Base-by-base conservation (phyloP, 257 asterid genomes). In the Solanum commersonii region DNA sequence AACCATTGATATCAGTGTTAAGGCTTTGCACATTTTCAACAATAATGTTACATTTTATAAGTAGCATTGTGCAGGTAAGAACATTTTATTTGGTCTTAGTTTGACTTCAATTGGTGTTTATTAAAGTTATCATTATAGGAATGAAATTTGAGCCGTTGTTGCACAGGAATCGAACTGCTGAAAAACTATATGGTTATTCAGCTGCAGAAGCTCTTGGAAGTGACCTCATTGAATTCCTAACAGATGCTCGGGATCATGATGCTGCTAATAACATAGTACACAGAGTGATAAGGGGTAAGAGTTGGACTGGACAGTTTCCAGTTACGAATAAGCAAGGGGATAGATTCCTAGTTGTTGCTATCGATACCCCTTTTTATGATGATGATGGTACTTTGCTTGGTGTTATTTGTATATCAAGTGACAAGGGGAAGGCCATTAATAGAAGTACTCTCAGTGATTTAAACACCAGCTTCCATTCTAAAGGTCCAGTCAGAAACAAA, bases 261-360 rank as follows among this genome's bases (percentile, higher is more conserved):
- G 88, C 87, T 25, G 98, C 95, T 86, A 84, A 38, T 86, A 90
- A 93, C 89, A 93, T 94, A 87, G 84, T 96, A 56, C 46, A 84
- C 15, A 94, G 93, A 34, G 95, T 93, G 40, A 56, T 59, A 13
- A 88, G 65, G 92, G 98, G 98, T 29, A 93, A 96, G 88, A 90
- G 89, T 87, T 97, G 99, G 98, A 95, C 96, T 0, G 99, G 98
- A 40, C 92, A 92, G 87, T 94, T 94, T 89, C 98, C 99, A 27
- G 93, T 95, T 35, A 95, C 84, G 88, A 92, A 90, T 79, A 96
- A 91, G 94, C 90, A 56, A 33, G 98, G 98, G 34, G 93, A 90
- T 22, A 91, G 93, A 89, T 94, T 97, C 83, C 22, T 89, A 83
- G 92, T 94, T 18, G 73, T 93, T 87, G 93, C 93, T 68, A 95